Percentiles rank a stretch among this genome's conserved stretches.
Conservation (phyloP, 108 stramenopile species). For the Epipyxis sp. region DNA sequence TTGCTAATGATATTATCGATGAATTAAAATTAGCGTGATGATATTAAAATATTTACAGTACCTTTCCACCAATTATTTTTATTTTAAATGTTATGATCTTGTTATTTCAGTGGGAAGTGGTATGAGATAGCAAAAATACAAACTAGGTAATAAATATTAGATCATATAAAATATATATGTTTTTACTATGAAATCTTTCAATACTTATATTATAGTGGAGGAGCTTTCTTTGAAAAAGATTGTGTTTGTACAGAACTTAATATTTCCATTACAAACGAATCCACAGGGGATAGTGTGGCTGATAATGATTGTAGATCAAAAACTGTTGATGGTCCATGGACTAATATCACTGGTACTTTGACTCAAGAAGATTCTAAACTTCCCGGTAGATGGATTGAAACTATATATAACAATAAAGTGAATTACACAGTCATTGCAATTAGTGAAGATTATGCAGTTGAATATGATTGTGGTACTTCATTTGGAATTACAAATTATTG, state of each 20-base stretch:
- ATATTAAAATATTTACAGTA: no score
- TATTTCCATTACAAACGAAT: background rate
- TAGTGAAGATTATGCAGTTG: background rate
- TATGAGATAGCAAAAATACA: background rate
- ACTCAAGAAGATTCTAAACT: background rate
- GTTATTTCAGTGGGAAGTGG: background rate
- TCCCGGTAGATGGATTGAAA: background rate
- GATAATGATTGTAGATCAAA: background rate
- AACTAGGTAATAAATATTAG: no score
- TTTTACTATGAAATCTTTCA: no score
- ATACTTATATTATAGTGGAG: no score
- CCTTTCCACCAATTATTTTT: no score
- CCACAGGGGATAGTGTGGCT: background rate
- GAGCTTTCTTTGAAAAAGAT: constrained; percentile 6
- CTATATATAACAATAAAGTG: background rate
- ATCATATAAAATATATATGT: no score
- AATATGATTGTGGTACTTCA: background rate
- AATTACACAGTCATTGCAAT: constrained; percentile 1
- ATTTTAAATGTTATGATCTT: no score
- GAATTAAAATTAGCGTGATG: no score
- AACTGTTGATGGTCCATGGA: background rate
- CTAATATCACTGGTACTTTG: background rate
- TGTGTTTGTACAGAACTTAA: constrained; percentile 1
- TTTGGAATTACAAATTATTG: background rate
- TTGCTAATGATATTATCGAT: no score